Percentiles rank a stretch among this genome's conserved stretches.
Evolutionary conservation across 2,329 filamentous ascomycete genomes (phyloP).

Genomic region (Aspergillus novoparasiticus): DNA sequence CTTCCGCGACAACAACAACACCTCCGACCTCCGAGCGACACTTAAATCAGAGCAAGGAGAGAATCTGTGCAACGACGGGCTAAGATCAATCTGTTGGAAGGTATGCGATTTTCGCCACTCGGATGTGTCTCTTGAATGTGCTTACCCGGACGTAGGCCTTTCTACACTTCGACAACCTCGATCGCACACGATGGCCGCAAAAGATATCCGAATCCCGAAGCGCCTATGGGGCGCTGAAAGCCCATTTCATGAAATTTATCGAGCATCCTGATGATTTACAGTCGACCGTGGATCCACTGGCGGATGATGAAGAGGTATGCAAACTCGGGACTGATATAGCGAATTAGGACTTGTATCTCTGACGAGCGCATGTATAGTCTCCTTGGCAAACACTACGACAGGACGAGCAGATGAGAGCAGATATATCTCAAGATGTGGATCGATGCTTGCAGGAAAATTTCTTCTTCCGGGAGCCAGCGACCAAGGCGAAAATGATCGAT

Average conservation of each 20-base stretch:
- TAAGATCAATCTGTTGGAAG: slow-evolving; percentile 93
- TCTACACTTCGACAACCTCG: slow-evolving; percentile 71
- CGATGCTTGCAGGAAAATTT: slow-evolving; percentile 85
- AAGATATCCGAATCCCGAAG: slow-evolving; percentile 69
- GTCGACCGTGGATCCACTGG: slow-evolving; percentile 77
- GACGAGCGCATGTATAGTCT: slow-evolving; percentile 59
- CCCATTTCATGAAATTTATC: slow-evolving; percentile 79
- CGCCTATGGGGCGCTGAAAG: slow-evolving; percentile 71
- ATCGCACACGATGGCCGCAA: slow-evolving; percentile 68
- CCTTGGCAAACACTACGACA: slow-evolving; percentile 86
- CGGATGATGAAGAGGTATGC: slow-evolving; percentile 73
- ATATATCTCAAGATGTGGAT: slow-evolving; percentile 94
- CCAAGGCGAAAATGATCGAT: slow-evolving; percentile 81
- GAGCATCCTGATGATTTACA: slow-evolving; percentile 80
- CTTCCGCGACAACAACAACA: slow-evolving; percentile 55
- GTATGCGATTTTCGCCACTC: slow-evolving; percentile 43
- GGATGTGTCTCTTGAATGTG: slow-evolving; percentile 6
- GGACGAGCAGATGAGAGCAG: slow-evolving; percentile 80
- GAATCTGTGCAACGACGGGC: slow-evolving; percentile 69
- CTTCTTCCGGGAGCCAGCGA: slow-evolving; percentile 79
- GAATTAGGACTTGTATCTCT: slow-evolving; percentile 37
- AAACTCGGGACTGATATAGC: slow-evolving; percentile 37
- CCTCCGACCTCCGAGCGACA: slow-evolving; percentile 65
- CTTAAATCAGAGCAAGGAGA: slow-evolving; percentile 61
- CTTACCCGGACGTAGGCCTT: slow-evolving; percentile 63